A percentile compares a stretch with the other conserved stretches of the same genome.
phyloP scores from a whole-genome alignment of 2,329 filamentous ascomycete genomes.

The Cucurbitaria berberidis region DNA sequence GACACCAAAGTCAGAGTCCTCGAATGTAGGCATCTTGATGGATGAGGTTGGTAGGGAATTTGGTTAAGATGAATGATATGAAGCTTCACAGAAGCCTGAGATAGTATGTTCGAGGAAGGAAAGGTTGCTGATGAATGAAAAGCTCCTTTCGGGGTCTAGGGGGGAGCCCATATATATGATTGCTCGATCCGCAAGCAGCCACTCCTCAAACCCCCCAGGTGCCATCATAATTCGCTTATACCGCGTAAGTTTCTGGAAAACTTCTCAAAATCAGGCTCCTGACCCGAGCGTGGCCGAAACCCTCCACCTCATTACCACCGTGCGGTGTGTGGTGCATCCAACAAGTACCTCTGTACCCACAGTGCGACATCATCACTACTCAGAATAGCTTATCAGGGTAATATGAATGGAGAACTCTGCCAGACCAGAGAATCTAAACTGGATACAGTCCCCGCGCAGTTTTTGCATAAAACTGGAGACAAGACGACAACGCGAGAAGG shows the following conservation, averaged over 20 bases:
- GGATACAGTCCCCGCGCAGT: slow-evolving; percentile 34
- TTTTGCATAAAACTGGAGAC: slow-evolving; percentile 30
- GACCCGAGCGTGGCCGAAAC: slow-evolving; percentile 32
- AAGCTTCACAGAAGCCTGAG: slow-evolving; percentile 5
- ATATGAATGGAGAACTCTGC: slow-evolving; percentile 31
- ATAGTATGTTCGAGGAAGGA: slow-evolving; percentile 9
- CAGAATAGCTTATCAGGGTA: slow-evolving; percentile 21
- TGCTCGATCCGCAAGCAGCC: slow-evolving; percentile 4
- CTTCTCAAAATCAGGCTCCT: slow-evolving; percentile 18
- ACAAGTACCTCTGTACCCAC: slow-evolving; percentile 38
- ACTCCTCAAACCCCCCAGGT: slow-evolving; percentile 19
- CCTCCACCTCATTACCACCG: slow-evolving; percentile 14
- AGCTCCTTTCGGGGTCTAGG: slow-evolving; percentile 27
- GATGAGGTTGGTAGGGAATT: slow-evolving; percentile 10
- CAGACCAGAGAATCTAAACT: slow-evolving; percentile 35
- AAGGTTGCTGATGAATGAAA: slow-evolving; percentile 5
- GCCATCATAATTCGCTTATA: slow-evolving; percentile 27
- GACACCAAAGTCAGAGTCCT: slow-evolving; percentile 62
- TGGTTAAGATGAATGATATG: neutral
- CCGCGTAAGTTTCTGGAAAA: slow-evolving; percentile 16
- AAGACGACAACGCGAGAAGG: slow-evolving; percentile 22
- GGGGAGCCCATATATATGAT: slow-evolving; percentile 34
- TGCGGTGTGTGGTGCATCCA: slow-evolving; percentile 20
- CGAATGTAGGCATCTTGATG: slow-evolving; percentile 63
- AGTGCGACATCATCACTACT: slow-evolving; percentile 34